These are phyloP conservation scores for Podospora pseudoanserina DNA, from an alignment of 495 filamentous ascomycete species.

Conservation along the genomic window DNA sequence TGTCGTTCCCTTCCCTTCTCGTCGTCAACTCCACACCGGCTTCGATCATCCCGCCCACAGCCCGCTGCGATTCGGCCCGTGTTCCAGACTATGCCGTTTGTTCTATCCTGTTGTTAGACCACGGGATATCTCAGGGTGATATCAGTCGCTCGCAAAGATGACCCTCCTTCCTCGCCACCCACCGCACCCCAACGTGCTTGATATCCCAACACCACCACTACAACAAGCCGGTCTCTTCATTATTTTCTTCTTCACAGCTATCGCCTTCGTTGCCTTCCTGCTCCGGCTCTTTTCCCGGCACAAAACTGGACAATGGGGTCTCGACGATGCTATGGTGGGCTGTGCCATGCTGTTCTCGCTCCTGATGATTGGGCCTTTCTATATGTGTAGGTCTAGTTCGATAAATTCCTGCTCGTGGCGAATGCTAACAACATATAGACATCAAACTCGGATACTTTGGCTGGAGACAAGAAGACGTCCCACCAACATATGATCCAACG, in stretches of 20 bases:
- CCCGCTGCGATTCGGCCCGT: neutral
- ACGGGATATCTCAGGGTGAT: neutral
- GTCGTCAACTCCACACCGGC: neutral
- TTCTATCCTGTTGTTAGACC: neutral
- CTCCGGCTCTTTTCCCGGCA: constrained; percentile 8
- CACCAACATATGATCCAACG: constrained; percentile 28
- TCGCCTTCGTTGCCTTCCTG: constrained; percentile 10
- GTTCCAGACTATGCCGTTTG: neutral
- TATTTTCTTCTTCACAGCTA: constrained; percentile 18
- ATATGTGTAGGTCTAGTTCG: constrained; percentile 14
- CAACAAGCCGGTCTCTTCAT: constrained; percentile 14
- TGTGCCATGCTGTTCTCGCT: constrained; percentile 16
- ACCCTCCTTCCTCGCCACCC: constrained; percentile 13
- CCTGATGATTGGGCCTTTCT: constrained; percentile 18
- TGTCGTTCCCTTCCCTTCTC: neutral
- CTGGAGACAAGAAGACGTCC: constrained; percentile 42
- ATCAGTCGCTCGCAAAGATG: constrained; percentile 4
- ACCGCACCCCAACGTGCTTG: constrained; percentile 9
- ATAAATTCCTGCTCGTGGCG: neutral
- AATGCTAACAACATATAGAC: constrained; percentile 1
- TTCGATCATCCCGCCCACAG: neutral
- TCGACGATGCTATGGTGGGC: constrained; percentile 14
- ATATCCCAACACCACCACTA: constrained; percentile 16
- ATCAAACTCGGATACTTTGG: constrained; percentile 40
- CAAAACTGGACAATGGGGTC: constrained; percentile 8